Conservation (phyloP, 139 green algal genomes). For the Tetradesmus lagerheimii region DNA sequence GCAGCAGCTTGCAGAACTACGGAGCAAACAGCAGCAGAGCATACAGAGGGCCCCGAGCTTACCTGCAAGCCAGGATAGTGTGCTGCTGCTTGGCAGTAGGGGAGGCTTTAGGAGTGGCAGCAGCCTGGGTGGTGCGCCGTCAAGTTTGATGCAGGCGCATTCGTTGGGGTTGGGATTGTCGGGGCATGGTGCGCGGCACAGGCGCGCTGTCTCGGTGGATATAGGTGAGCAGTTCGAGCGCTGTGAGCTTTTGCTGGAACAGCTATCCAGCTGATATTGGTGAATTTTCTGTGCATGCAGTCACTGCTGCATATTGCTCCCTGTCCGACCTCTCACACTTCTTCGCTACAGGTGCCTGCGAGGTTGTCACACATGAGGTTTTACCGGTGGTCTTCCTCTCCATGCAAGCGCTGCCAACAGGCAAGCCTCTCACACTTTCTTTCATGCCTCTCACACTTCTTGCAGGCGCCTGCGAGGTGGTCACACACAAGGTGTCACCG, state of each 20-base stretch:
- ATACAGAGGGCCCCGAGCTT: not conserved
- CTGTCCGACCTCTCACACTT: not conserved
- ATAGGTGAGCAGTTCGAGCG: slow-evolving; percentile 1
- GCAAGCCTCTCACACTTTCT: too few relatives aligned
- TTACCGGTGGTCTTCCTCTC: too few relatives aligned
- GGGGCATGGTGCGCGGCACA: not conserved
- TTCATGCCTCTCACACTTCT: not conserved
- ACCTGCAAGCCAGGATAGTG: not conserved
- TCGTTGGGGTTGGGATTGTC: not conserved
- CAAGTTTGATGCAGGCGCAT: not conserved
- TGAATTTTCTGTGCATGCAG: too few relatives aligned
- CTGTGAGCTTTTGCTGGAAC: too few relatives aligned
- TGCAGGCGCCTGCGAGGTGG: not conserved
- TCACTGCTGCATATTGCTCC: too few relatives aligned
- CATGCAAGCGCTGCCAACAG: too few relatives aligned
- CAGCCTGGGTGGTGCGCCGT: not conserved
- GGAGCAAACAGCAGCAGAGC: not conserved
- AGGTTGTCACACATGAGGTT: slow-evolving; percentile 8
- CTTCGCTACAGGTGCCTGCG: not conserved
- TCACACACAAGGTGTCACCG: slow-evolving; percentile 13
- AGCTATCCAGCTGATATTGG: too few relatives aligned
- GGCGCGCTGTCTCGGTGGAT: not conserved
- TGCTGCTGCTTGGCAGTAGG: not conserved
- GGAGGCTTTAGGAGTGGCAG: not conserved
- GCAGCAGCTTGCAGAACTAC: slow-evolving; percentile 17